Base-by-base conservation (phyloP, 2,329 filamentous ascomycete genomes). In the Verticillium nonalfalfae region DNA sequence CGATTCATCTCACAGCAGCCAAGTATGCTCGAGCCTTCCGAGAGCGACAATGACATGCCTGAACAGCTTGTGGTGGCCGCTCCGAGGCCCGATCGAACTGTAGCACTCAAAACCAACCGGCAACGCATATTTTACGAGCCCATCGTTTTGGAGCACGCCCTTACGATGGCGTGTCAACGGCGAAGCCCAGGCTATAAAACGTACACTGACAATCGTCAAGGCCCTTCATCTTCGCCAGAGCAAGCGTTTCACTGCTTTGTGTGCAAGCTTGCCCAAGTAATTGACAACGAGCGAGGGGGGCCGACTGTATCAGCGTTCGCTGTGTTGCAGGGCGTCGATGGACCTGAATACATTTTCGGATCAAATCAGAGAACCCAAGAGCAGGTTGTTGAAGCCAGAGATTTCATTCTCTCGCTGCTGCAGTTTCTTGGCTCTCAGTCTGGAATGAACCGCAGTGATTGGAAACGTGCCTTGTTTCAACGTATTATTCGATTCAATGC, bases 281-380 rank as follows among this genome's bases (percentile, higher is more conserved):
- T 73, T 57, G 73, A 75, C 45, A 69, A 61, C 2, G 33, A 58
- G 10, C 69, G 64, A 15, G 63, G 68, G 1, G 74, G 73, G 1
- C 61, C 33, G 1, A 75, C 71, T 0, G 70, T 76, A 4, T 70
- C 74, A 0, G 67, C 73, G 0, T 52, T 74, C n/a, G 62, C 67
- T 0, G 65, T 76, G 0, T 61, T 75, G 1, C 65, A 73, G 7
- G 62, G 65, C 4, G 67, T 67, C 2, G 67, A 72, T 0, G 61
- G 59, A 9, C 62, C 72, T n/a, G 60, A 66, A 1, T 76, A 75
- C 35, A 60, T 68, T 6, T 67, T 76, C 61, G 71, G 66, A 0
- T 74, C 69, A 2, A 76, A 75, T 45, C 62, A 68, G 26, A 62
- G 60, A 33, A 40, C 50, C 2, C 34, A 15, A 7, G 15, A 52